These are phyloP conservation scores for Neofusicoccum kwambonambiense DNA, from an alignment of 2,329 filamentous ascomycete genomes.

Conservation along the genomic window DNA sequence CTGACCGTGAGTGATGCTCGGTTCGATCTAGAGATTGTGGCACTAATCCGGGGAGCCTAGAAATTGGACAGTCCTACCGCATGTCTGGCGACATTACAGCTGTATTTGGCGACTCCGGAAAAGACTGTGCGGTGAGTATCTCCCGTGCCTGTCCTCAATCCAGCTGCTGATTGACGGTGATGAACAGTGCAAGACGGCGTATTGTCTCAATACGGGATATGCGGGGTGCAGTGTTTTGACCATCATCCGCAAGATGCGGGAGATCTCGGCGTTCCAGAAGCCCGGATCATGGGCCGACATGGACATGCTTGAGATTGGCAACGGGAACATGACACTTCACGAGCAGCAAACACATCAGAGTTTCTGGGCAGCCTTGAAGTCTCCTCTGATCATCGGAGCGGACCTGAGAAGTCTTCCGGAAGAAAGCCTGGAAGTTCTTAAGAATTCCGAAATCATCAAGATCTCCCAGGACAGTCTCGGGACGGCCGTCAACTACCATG, in stretches of 20 bases:
- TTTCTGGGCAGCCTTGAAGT: constrained; percentile 53
- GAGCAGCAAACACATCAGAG: constrained; percentile 54
- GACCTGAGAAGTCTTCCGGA: constrained; percentile 29
- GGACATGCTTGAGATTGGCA: constrained; percentile 46
- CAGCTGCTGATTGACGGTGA: constrained; percentile 20
- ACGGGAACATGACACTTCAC: constrained; percentile 45
- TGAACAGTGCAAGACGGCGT: constrained; percentile 31
- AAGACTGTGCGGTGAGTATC: not conserved
- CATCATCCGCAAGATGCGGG: constrained; percentile 37
- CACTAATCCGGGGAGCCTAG: not conserved
- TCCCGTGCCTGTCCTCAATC: constrained; percentile 15
- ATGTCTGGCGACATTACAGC: constrained; percentile 29
- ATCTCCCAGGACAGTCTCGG: constrained; percentile 47
- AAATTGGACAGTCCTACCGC: constrained; percentile 25
- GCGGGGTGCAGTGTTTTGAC: constrained; percentile 26
- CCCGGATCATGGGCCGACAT: constrained; percentile 23
- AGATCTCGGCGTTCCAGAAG: constrained; percentile 32
- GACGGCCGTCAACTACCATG: not conserved
- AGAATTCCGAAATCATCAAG: constrained; percentile 40
- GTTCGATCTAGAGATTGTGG: accelerated
- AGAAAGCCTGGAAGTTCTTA: constrained; percentile 43
- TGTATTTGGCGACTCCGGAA: not conserved
- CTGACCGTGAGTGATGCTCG: not conserved
- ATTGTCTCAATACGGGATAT: constrained; percentile 32
- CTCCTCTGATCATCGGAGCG: constrained; percentile 51